Base-by-base conservation (phyloP, 768 basidiomycete species). In the Calocybe indica region DNA sequence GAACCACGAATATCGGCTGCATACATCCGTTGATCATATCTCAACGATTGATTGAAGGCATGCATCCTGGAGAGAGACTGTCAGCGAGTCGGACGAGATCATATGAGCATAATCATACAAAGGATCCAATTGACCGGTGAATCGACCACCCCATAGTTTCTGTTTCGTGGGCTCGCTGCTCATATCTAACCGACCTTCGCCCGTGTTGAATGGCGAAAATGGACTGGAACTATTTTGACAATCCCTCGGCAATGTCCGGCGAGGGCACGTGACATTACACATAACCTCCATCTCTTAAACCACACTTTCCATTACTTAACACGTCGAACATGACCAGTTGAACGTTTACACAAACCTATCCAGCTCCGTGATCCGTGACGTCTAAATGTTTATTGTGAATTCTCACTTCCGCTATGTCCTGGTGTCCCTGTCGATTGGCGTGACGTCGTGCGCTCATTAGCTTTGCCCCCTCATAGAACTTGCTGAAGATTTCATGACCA, bases 1-100 rank as follows among this genome's bases (percentile, higher is more conserved):
- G 95, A 98, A 1, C 95, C 95, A 47, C 74, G 78, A 55, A 98
- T 88, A 58, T 99, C 96, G 22, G 82, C 92, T 7, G 80, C 78
- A 62, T 93, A 81, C 93, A 99, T 97, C 37, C 91, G 79, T 63
- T 89, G 82, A 64, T 98, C 95, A 66, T 97, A 99, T 53, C 79
- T 83, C 56, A 99, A 74, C 22, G 93, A 97, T 64, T 97, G 92
- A 64, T 97, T 98, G 73, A 95, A 98, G 30, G 83, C 88, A 66
- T 96, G 92, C 95, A 98, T 98, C 39, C 92, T 95, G 60, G 32
- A 45, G 42, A 52, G 45, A 44, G 53, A 36, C 5, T 37, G 10
- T 34, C 12, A n/a, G 33, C 35, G 22, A 15, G 41, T 9, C 41
- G 36, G 13, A 43, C 37, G 22, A 43, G 38, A 14, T 40, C 34